These are phyloP conservation scores for Aureobasidium sp. DNA, from an alignment of 2,329 filamentous ascomycete genomes.

Conservation along the genomic window DNA sequence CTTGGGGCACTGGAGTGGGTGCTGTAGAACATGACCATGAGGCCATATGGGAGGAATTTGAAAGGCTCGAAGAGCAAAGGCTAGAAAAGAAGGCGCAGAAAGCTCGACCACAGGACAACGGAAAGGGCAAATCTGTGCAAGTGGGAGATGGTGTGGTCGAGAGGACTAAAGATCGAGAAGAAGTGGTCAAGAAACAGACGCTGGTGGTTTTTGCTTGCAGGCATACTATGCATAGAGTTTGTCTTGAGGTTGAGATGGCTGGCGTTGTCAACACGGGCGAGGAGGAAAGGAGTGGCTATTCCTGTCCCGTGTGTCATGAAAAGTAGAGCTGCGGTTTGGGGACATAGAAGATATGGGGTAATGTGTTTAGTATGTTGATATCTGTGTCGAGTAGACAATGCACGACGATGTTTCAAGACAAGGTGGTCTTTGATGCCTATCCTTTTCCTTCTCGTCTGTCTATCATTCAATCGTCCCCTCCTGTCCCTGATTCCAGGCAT, in stretches of 20 bases:
- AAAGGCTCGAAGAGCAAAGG: conserved; percentile 28
- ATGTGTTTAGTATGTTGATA: neutral
- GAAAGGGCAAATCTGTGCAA: conserved; percentile 43
- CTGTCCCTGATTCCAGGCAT: neutral
- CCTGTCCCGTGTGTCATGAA: conserved; percentile 7
- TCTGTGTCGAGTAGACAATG: neutral
- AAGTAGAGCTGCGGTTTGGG: neutral
- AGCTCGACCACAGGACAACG: conserved; percentile 23
- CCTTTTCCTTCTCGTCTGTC: neutral
- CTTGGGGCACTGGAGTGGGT: conserved; percentile 84
- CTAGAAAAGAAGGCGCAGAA: conserved; percentile 20
- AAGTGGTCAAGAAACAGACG: conserved; percentile 38
- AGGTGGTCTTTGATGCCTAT: neutral
- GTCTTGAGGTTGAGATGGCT: conserved; percentile 47
- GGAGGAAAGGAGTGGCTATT: neutral
- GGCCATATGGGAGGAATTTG: conserved; percentile 20
- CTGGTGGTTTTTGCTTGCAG: conserved; percentile 63
- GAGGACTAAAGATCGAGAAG: conserved; percentile 31
- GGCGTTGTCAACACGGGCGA: neutral
- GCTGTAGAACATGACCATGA: conserved; percentile 59
- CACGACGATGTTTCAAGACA: no score
- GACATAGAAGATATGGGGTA: neutral
- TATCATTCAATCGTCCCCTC: neutral
- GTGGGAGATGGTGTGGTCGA: conserved; percentile 33
- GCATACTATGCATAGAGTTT: conserved; percentile 63